phyloP scores from a whole-genome alignment of 148 eudicot species.

The Heliosperma pusillum region DNA sequence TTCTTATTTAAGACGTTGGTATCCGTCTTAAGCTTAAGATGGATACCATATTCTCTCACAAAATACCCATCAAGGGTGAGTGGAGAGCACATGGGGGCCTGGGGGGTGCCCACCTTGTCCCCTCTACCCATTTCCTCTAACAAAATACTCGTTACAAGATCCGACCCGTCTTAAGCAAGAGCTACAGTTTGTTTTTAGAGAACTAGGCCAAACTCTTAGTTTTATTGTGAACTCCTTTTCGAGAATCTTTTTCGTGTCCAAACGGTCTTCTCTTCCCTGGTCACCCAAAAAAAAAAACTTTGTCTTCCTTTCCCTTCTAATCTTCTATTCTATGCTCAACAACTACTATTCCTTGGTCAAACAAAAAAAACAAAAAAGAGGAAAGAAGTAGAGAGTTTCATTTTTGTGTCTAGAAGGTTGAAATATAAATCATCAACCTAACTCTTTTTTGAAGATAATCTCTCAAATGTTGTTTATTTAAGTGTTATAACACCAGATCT shows the following conservation, averaged over 20 bases:
- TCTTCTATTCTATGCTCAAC: neutral
- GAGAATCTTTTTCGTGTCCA: constrained; percentile 28
- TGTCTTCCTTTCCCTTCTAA: neutral
- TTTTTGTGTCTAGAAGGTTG: neutral
- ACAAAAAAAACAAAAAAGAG: neutral
- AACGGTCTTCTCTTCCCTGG: constrained; percentile 12
- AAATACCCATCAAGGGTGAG: too few species aligned
- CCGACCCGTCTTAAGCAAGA: too few species aligned
- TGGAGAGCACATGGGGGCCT: too few species aligned
- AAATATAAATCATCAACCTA: constrained; percentile 12
- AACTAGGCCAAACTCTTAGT: too few species aligned
- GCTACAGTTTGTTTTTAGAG: too few species aligned
- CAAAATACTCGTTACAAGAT: too few species aligned
- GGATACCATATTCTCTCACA: too few species aligned
- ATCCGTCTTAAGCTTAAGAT: too few species aligned
- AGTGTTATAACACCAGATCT: constrained; percentile 27
- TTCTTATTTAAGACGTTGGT: too few species aligned
- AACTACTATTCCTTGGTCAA: constrained; percentile 23
- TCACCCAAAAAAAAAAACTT: too few species aligned
- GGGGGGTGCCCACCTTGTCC: too few species aligned
- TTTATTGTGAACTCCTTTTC: neutral
- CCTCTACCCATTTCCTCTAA: too few species aligned
- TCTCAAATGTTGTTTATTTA: neutral
- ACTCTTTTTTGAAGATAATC: neutral
- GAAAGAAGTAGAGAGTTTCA: neutral